These are phyloP conservation scores for Xylaria grammica DNA, from an alignment of 495 filamentous ascomycete genomes.

Conservation along the genomic window DNA sequence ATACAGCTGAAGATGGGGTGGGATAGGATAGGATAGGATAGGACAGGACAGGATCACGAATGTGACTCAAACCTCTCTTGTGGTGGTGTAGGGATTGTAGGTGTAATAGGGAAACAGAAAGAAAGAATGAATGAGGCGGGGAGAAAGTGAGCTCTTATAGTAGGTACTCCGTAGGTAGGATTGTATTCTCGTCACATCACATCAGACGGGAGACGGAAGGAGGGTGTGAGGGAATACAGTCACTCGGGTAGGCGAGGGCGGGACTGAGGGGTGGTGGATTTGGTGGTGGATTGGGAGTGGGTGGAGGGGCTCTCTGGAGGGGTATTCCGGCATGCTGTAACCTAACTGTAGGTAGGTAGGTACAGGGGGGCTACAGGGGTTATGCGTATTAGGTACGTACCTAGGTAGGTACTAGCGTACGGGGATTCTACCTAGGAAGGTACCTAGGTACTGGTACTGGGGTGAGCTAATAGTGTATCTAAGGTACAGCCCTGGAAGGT, in stretches of 20 bases:
- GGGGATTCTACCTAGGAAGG: no score
- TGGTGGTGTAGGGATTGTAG: constrained; percentile 1
- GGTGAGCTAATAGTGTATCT: no score
- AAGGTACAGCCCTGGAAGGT: no score
- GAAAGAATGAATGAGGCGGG: constrained; percentile 12
- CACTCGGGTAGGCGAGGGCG: background rate
- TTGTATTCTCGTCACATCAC: constrained; percentile 15
- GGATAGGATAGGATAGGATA: background rate
- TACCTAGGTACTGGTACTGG: no score
- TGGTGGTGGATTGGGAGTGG: background rate
- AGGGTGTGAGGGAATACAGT: background rate
- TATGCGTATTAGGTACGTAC: no score
- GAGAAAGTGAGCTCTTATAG: constrained; percentile 21
- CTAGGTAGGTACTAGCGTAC: no score
- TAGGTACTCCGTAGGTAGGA: no score
- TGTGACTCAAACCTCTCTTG: background rate
- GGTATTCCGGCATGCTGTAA: background rate
- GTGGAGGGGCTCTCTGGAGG: background rate
- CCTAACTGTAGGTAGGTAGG: background rate
- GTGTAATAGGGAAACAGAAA: constrained; percentile 1
- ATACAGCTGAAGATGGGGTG: background rate
- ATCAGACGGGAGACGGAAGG: background rate
- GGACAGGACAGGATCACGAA: background rate
- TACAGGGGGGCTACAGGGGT: no score
- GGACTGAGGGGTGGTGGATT: constrained; percentile 17